Conservation (phyloP, 169 alveolate genomes). For the Babesia divergens region DNA sequence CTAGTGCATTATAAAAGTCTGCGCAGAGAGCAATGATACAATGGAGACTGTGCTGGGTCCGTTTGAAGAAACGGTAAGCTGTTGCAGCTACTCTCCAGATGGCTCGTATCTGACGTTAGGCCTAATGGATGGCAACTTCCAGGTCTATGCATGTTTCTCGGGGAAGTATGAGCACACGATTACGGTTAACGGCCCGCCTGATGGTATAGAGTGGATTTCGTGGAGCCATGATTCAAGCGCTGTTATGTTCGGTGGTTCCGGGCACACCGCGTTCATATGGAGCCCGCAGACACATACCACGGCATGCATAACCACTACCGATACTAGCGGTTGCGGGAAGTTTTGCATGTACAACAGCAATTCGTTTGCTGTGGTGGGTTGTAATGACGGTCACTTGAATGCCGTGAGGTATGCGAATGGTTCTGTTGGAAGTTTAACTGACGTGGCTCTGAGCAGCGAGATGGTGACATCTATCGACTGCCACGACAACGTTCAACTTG, state of each 20-base stretch:
- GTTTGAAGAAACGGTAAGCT: slow-evolving; percentile 51
- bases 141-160: not conserved
- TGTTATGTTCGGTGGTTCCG: slow-evolving; percentile 47
- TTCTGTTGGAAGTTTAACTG: slow-evolving; percentile 8
- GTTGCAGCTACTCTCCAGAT: slow-evolving; percentile 43
- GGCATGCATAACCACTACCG: slow-evolving; percentile 19
- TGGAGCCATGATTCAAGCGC: slow-evolving; percentile 15
- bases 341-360: slow-evolving; percentile 10
- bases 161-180: not conserved
- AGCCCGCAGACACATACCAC: not conserved
- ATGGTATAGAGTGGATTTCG: slow-evolving; percentile 46
- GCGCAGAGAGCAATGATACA: slow-evolving; percentile 5
- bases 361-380: slow-evolving; percentile 22
- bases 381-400: slow-evolving; percentile 32
- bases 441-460: slow-evolving; percentile 2
- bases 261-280: slow-evolving; percentile 20
- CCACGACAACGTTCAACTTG: slow-evolving; percentile 40
- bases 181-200: slow-evolving; percentile 14
- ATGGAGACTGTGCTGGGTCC: slow-evolving; percentile 32
- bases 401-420: slow-evolving; percentile 1
- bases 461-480: slow-evolving; percentile 32
- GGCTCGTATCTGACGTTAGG: slow-evolving; percentile 48
- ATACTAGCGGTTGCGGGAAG: slow-evolving; percentile 27
- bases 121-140: slow-evolving; percentile 25
- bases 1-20: not conserved